Base-by-base conservation (phyloP, 139 green algal genomes). In the Chlamydomonas sphaeroides region DNA sequence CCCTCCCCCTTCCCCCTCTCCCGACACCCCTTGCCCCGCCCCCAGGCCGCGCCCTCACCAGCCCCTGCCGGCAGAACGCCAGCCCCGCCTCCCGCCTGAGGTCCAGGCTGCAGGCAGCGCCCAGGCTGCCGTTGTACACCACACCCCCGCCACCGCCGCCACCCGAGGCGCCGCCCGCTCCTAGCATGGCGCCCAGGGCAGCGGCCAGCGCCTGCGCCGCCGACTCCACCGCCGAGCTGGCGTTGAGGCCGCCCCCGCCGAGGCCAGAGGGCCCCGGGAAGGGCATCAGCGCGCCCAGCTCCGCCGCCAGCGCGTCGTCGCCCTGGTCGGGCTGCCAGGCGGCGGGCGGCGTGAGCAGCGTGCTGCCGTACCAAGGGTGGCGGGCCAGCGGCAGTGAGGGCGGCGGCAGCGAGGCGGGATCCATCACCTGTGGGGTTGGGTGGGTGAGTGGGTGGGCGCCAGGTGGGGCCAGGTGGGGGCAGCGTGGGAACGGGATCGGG, bases 361-460 rank as follows among this genome's bases (percentile, higher is more conserved):
- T 83, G 65, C 28, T 57, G 45, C 76, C 76, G 76, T 83, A 83
- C 76, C 76, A 83, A 10, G 76, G 76, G 74, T 80, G 74, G 38
- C 30, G 39, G 59, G 33, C 53, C 18, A 80, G 57, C 15, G 74
- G 74, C 39, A 80, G 59, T 1, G 41, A 17, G 33, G 74, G 74
- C 17, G 30, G 26, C 5, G 59, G 61, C 11, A 80, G 59, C 35
- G 28, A 20, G 2, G 1, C 23, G 41, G 74, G 74, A n/a, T 45
- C n/a, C 5, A 25, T 32, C 18, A 80, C 74, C 74, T 80, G 57
- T 20, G 68, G 18, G 10, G 35, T n/a, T 20, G 51, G 51, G 14
- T 10, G 51, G 51, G 51, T 30, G 51, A 6, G 51, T 4, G 51
- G 51, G 20, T 10, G 20, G 51, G 14, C 14, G 20, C 14, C 23